phyloP scores from a whole-genome alignment of 495 filamentous ascomycete genomes.

The Poronia punctata region DNA sequence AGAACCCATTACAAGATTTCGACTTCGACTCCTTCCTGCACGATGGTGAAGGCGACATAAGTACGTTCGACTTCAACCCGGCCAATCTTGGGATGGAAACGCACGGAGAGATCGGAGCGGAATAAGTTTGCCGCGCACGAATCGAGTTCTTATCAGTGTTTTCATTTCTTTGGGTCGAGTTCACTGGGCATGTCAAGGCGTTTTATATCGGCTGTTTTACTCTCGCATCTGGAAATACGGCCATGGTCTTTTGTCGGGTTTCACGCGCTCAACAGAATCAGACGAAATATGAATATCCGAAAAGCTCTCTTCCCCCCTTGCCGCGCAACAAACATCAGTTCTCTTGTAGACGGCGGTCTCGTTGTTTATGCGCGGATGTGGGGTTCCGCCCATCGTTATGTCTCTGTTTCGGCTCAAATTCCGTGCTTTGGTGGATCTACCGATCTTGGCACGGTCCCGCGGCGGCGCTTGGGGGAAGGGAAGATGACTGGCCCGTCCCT shows the following conservation, averaged over 20 bases:
- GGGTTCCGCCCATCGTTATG: not conserved
- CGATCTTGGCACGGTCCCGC: too few species aligned
- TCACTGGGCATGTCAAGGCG: conserved; percentile 24
- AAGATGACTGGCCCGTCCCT: too few species aligned
- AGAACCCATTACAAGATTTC: conserved; percentile 68
- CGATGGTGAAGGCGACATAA: conserved; percentile 33
- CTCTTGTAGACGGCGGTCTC: conserved; percentile 16
- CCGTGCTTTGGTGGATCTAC: too few species aligned
- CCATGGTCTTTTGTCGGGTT: conserved; percentile 19
- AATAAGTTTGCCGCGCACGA: conserved; percentile 31
- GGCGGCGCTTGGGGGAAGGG: too few species aligned
- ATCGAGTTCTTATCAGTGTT: conserved; percentile 6
- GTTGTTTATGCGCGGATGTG: not conserved
- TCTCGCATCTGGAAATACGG: conserved; percentile 29
- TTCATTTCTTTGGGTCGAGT: conserved; percentile 10
- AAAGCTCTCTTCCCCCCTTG: conserved; percentile 16
- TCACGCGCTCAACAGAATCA: conserved; percentile 18
- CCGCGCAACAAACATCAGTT: conserved; percentile 2
- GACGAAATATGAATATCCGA: conserved; percentile 22
- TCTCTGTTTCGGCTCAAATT: too few species aligned
- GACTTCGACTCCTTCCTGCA: conserved; percentile 95
- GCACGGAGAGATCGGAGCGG: conserved; percentile 40
- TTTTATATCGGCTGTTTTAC: conserved; percentile 24
- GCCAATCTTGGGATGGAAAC: conserved; percentile 37
- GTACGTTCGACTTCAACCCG: conserved; percentile 39